phyloP scores from a whole-genome alignment of 2,329 filamentous ascomycete genomes.

The Arthrobotrys pseudoclavata region DNA sequence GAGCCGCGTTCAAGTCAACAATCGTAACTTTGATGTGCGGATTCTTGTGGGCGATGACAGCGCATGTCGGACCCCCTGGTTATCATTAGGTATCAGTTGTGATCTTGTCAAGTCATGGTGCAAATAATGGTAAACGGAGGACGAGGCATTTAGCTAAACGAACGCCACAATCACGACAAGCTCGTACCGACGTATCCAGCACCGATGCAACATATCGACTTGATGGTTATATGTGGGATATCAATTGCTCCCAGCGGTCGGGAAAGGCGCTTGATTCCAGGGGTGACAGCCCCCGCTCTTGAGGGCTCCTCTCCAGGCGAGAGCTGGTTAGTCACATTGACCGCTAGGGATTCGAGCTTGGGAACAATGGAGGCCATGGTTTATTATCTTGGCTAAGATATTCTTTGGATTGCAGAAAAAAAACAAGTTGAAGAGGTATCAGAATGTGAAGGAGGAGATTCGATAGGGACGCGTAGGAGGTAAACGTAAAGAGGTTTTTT shows the following conservation, averaged over 20 bases:
- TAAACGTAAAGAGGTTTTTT: neutral
- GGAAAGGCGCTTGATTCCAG: conserved; percentile 60
- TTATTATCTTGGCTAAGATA: neutral
- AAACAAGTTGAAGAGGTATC: too few species aligned
- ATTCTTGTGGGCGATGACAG: conserved; percentile 80
- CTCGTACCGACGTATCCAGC: conserved; percentile 80
- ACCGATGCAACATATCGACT: conserved; percentile 79
- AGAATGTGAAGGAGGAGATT: neutral
- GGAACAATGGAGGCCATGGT: conserved; percentile 48
- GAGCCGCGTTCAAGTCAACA: conserved; percentile 76
- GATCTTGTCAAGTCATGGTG: neutral
- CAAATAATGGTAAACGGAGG: conserved; percentile 16
- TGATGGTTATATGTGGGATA: conserved; percentile 65
- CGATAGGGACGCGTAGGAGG: neutral
- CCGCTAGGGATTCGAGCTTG: conserved; percentile 53
- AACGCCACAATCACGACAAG: neutral
- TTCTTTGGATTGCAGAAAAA: neutral
- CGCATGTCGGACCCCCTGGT: conserved; percentile 79
- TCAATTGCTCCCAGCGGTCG: conserved; percentile 62
- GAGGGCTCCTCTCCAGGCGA: conserved; percentile 49
- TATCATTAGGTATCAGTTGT: neutral
- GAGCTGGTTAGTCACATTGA: conserved; percentile 39
- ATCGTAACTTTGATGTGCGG: conserved; percentile 79
- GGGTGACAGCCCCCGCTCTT: conserved; percentile 59
- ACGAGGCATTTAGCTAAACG: neutral